Evolutionary conservation across 2,329 filamentous ascomycete genomes (phyloP), one percentile per base, ranked within the genome.

Genomic region (Nemania diffusa): DNA sequence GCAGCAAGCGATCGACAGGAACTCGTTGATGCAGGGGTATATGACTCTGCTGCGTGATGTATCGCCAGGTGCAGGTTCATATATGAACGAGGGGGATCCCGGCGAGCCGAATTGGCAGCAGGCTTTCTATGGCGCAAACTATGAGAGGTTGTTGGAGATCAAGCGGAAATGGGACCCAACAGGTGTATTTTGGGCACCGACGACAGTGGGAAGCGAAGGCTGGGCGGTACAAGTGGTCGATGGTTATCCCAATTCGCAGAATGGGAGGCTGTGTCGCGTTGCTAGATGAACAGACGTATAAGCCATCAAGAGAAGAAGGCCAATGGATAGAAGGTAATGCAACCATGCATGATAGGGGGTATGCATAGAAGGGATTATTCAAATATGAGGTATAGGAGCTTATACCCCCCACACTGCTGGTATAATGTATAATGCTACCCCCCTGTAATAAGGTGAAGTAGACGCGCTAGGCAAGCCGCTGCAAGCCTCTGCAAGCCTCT

Each of bases 31-130:
- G 71, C 64, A 72, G 24, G 61, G 46, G 40, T 73, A 72, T 50
- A 73, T 74, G 74, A 62, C 66, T 24, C 53, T 73, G 26, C 69
- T 81, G 17, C 75, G 79, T 22, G 75, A 70, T 5, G 76, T 76
- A 3, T 79, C 82, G 1, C 82, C 82, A 1, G 79, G 78, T 0
- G 76, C 76, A 4, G 83, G 84, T 2, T 78, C 82, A 2, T 86
- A 86, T 67, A 78, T 84, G 78, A 86, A 86, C 66, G 86, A 89
- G 78, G 84, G 81, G 0, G 83, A 87, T 72, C 83, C 83, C 29
- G 78, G 79, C 53, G 79, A 86, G 73, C 80, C 80, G 2, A 71
- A 84, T 60, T 87, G 79, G 71, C 77, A 84, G 72, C 71, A 81
- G 42, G 76, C 73, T 2, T 86, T 86, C 74, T 87, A 79, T 72